Evolutionary conservation across 345 rosid genomes (phyloP).

Genomic region (Aurinia saxatilis): DNA sequence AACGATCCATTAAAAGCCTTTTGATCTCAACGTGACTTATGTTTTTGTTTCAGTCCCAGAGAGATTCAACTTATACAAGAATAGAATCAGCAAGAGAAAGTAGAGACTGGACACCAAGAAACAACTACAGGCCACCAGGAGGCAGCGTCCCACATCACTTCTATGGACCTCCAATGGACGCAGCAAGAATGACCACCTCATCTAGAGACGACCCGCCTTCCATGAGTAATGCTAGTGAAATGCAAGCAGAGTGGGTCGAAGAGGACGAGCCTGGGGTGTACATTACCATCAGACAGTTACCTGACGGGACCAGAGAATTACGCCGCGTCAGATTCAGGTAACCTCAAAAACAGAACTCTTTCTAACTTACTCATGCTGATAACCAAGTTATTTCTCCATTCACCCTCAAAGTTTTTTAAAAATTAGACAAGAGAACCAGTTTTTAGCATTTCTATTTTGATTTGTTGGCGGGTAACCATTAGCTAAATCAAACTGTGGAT

Average conservation of each 20-base stretch:
- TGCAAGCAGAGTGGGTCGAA: constrained; percentile 95
- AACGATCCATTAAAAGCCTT: not conserved
- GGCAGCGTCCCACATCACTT: constrained; percentile 32
- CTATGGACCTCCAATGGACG: constrained; percentile 42
- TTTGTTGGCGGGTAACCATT: not conserved
- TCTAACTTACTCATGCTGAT: not conserved
- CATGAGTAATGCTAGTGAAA: constrained; percentile 82
- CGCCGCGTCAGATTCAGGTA: constrained; percentile 99
- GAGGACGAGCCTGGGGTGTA: constrained; percentile 93
- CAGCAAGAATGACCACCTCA: constrained; percentile 69
- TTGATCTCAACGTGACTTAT: not conserved
- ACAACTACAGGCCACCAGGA: constrained; percentile 34
- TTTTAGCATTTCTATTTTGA: not conserved
- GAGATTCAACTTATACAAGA: constrained; percentile 77
- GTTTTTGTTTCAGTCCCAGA: constrained; percentile 31
- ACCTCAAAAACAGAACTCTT: not conserved
- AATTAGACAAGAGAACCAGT: not conserved
- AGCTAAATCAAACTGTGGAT: not conserved
- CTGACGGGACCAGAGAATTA: constrained; percentile 86
- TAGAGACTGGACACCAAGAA: constrained; percentile 68
- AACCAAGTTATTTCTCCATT: not conserved
- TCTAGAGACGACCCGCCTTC: constrained; percentile 81
- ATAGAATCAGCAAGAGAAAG: constrained; percentile 61
- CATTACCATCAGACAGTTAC: constrained; percentile 86
- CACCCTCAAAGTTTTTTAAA: not conserved